Percentiles rank a stretch among this genome's conserved stretches.
Evolutionary conservation across 768 basidiomycete species (phyloP).

Genomic region (Coprinellus micaceus): DNA sequence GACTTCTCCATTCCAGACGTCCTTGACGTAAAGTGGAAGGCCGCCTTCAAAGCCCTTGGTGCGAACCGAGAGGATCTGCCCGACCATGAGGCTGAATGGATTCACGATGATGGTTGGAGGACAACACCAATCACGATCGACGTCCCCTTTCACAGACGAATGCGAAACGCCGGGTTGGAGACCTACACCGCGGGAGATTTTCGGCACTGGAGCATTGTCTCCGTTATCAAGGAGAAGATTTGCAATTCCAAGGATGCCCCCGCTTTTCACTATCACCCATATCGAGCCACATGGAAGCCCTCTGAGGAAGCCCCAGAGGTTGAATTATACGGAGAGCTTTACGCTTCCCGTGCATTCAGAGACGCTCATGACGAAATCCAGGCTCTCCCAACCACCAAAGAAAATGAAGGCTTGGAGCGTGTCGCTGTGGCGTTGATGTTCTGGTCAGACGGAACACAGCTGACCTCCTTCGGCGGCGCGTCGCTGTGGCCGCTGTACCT

Average conservation of each 20-base stretch:
- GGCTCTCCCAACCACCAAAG: background rate
- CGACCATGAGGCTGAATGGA: background rate
- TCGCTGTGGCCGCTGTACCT: slow-evolving; percentile 35
- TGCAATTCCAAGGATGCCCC: background rate
- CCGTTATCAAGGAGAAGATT: slow-evolving; percentile 2
- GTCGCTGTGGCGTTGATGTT: slow-evolving; percentile 13
- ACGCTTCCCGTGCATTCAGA: slow-evolving; percentile 18
- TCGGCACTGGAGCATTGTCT: slow-evolving; percentile 1
- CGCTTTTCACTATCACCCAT: slow-evolving; percentile 23
- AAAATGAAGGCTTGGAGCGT: slow-evolving; percentile 12
- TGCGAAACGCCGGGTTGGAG: background rate
- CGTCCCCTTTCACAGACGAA: background rate
- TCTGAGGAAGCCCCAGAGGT: slow-evolving; percentile 9
- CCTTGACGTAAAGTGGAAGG: background rate
- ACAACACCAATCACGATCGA: background rate
- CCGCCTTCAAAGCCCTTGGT: background rate
- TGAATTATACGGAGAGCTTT: slow-evolving; percentile 18
- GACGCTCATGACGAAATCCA: slow-evolving; percentile 14
- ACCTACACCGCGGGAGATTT: background rate
- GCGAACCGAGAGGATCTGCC: background rate
- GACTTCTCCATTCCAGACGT: background rate
- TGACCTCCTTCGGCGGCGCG: slow-evolving; percentile 28
- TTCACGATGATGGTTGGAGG: slow-evolving; percentile 2
- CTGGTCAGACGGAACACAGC: slow-evolving; percentile 19
- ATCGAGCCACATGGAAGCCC: slow-evolving; percentile 22